phyloP scores from a whole-genome alignment of 2,329 filamentous ascomycete genomes.

The Claviceps sp. region DNA sequence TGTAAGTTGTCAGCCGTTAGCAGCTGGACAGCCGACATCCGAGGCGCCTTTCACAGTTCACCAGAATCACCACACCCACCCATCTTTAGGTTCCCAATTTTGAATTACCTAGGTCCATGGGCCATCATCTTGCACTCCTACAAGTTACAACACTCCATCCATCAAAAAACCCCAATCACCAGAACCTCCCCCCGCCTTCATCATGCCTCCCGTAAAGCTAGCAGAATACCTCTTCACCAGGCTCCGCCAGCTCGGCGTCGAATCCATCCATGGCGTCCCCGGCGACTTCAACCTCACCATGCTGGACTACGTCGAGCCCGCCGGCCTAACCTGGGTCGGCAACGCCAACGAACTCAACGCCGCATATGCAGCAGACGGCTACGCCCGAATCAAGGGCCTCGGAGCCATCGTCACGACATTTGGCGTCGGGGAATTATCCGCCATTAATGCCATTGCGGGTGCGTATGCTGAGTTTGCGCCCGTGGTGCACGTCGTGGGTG shows the following conservation, averaged over 20 bases:
- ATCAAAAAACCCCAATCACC: too few species aligned
- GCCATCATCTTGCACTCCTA: too few species aligned
- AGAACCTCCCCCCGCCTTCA: neutral
- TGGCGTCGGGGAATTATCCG: constrained; percentile 44
- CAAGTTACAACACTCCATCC: too few species aligned
- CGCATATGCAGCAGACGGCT: constrained; percentile 44
- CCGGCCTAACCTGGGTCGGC: constrained; percentile 30
- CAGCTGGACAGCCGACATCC: too few species aligned
- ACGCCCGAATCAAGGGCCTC: constrained; percentile 38
- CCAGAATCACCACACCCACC: too few species aligned
- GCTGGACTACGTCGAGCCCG: constrained; percentile 23
- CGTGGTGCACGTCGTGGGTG: constrained; percentile 45
- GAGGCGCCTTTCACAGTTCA: too few species aligned
- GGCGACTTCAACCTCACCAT: constrained; percentile 27
- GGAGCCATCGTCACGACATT: constrained; percentile 42
- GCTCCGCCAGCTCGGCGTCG: constrained; percentile 43
- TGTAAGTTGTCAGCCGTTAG: too few species aligned
- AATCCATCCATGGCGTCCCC: constrained; percentile 38
- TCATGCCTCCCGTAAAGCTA: constrained; percentile 6
- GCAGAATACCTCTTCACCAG: constrained; percentile 43
- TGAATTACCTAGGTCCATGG: too few species aligned
- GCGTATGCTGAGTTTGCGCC: constrained; percentile 42
- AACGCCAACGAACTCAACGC: constrained; percentile 46
- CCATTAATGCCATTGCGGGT: constrained; percentile 45
- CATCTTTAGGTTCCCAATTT: too few species aligned